Evolutionary conservation across 2,329 filamentous ascomycete species (phyloP).

Genomic region (Ceratocystiopsis sp.): DNA sequence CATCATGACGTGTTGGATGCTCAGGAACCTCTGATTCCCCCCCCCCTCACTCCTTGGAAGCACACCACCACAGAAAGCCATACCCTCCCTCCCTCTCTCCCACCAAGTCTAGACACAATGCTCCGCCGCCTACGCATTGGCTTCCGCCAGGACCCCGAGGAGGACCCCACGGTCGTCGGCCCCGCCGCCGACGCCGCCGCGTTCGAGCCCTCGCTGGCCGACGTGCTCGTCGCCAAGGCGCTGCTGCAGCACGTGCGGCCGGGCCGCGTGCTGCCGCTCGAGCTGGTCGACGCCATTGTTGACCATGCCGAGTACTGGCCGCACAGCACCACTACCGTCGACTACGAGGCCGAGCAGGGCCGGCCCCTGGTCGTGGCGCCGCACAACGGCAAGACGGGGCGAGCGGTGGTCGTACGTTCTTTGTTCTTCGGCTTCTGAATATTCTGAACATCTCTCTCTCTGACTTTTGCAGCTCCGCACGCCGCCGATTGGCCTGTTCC

Average conservation of each 20-base stretch:
- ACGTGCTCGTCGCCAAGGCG: slow-evolving; percentile 31
- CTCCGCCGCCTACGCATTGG: too few relatives aligned
- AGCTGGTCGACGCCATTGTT: slow-evolving; percentile 37
- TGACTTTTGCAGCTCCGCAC: slow-evolving; percentile 19
- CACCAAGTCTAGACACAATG: too few relatives aligned
- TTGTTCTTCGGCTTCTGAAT: too few relatives aligned
- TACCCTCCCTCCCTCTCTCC: too few relatives aligned
- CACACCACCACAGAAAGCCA: too few relatives aligned
- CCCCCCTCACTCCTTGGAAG: too few relatives aligned
- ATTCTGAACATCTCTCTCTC: too few relatives aligned
- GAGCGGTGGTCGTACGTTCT: neutral
- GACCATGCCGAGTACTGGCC: slow-evolving; percentile 49
- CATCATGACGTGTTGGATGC: too few relatives aligned
- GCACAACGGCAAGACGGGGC: slow-evolving; percentile 1
- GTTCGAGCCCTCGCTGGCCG: slow-evolving; percentile 23
- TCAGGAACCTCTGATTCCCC: too few relatives aligned
- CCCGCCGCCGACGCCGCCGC: neutral
- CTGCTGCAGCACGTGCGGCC: slow-evolving; percentile 23
- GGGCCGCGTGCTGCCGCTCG: slow-evolving; percentile 27
- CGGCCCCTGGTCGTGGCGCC: too few relatives aligned
- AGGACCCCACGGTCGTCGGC: too few relatives aligned
- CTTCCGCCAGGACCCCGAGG: too few relatives aligned
- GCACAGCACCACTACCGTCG: slow-evolving; percentile 22
- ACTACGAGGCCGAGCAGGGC: slow-evolving; percentile 7
- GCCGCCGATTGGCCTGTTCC: slow-evolving; percentile 18